A percentile compares a stretch with the other conserved stretches of the same genome.
phyloP scores from a whole-genome alignment of 2,329 filamentous ascomycete species.

The Eutypa lata region DNA sequence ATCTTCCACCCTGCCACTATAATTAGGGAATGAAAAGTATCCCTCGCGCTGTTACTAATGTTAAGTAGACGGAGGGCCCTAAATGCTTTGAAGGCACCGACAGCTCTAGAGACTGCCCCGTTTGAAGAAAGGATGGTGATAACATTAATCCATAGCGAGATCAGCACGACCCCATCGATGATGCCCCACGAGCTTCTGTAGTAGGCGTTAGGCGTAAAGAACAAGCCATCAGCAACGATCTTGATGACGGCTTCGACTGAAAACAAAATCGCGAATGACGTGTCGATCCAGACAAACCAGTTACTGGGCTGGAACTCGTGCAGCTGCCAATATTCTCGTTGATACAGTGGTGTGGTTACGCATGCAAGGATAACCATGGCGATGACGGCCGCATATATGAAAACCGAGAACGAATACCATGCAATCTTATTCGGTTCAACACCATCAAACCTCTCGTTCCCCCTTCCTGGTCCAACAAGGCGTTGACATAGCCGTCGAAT shows the following conservation, averaged over 20 bases:
- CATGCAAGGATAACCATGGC: slow-evolving; percentile 98
- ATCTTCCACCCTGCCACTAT: slow-evolving; percentile 94
- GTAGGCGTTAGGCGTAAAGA: slow-evolving; percentile 97
- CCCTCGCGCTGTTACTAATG: slow-evolving; percentile 89
- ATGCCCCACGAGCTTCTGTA: slow-evolving; percentile 95
- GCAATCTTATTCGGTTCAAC: slow-evolving; percentile 82
- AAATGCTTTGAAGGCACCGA: slow-evolving; percentile 95
- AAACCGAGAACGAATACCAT: slow-evolving; percentile 91
- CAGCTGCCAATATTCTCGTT: slow-evolving; percentile 75
- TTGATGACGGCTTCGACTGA: slow-evolving; percentile 85
- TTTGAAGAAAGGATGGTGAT: slow-evolving; percentile 77
- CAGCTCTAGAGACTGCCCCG: slow-evolving; percentile 80
- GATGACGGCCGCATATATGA: slow-evolving; percentile 91
- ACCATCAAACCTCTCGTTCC: slow-evolving; percentile 82
- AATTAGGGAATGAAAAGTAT: slow-evolving; percentile 96
- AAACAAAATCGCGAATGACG: slow-evolving; percentile 86
- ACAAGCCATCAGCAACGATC: slow-evolving; percentile 88
- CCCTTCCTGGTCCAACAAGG: slow-evolving; percentile 87
- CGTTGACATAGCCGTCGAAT: slow-evolving; percentile 81
- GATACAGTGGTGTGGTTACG: slow-evolving; percentile 89
- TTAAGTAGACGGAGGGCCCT: slow-evolving; percentile 89
- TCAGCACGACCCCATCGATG: slow-evolving; percentile 85
- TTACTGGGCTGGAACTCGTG: slow-evolving; percentile 60
- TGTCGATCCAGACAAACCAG: slow-evolving; percentile 95
- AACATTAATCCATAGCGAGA: slow-evolving; percentile 96